Base-by-base conservation (phyloP, 495 filamentous ascomycete genomes). In the Neurospora terricola region DNA sequence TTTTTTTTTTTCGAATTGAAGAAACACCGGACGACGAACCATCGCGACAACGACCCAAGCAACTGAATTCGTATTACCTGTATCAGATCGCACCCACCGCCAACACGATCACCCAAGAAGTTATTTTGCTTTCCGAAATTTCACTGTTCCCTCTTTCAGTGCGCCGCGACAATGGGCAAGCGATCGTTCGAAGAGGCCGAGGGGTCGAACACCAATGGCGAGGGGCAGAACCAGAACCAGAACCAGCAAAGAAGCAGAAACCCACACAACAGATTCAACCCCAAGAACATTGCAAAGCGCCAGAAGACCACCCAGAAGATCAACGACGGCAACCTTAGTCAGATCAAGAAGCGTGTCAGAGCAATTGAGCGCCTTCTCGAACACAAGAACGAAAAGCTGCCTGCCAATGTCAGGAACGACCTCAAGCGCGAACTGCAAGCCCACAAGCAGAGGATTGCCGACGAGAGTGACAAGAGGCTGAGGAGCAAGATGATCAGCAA, bases 351-450 rank as follows among this genome's bases (percentile, higher is more conserved):
- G 75, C 85, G 87, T 21, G 88, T 88, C 62, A 85, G 90, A 21
- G 86, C 89, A 30, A 85, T 92, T 34, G 85, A 84, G 71, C 83
- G 91, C 34, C 84, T 92, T 1, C 87, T 97, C 69, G 84, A 87
- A 23, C 85, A 86, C 70, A 80, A 81, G 12, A 77, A 82, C 16
- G 84, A 90, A 27, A 84, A 84, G 21, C 81, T 98, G n/a, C 89
- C 93, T 1, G 91, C 93, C 40, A 89, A 93, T 80, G 87, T 91
- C 68, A 86, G 91, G 42, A 84, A 91, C 38, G 88, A 95, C 16
- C 89, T 92, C 71, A 93, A 98, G 81, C 89, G 95, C 39, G 95
- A 94, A 69, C 83, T 98, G 62, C 86, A 86, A 30, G 90, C 90
- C 0, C 93, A 92, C 79, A 86, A 92, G 80, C 86, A 89, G 71